Conservation (phyloP, 768 basidiomycete species). For the Trametes cubensis region DNA sequence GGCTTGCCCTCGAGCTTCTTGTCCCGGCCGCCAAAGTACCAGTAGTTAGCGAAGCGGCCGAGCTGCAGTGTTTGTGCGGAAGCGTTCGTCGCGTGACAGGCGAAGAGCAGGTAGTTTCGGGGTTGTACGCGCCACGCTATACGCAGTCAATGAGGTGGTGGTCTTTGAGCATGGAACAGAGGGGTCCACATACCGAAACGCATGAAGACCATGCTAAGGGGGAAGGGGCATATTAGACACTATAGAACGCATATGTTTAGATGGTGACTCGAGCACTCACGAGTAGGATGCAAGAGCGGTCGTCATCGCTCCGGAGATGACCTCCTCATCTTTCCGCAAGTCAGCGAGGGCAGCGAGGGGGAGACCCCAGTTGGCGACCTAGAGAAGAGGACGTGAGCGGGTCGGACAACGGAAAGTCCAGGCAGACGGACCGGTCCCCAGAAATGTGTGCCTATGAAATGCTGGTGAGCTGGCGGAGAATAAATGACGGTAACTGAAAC, state of each 20-base stretch:
- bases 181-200: conserved; percentile 68
- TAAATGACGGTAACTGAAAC: conserved; percentile 35
- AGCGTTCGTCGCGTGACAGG: conserved; percentile 90
- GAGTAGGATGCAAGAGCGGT: conserved; percentile 89
- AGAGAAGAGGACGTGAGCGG: conserved; percentile 18
- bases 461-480: conserved; percentile 24
- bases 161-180: not conserved
- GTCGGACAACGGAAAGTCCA: conserved; percentile 4
- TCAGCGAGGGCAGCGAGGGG: conserved; percentile 93
- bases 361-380: conserved; percentile 99
- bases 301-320: conserved; percentile 97
- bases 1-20: conserved; percentile 44
- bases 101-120: conserved; percentile 94
- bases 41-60: conserved; percentile 85
- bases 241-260: not conserved
- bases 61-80: conserved; percentile 86
- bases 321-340: conserved; percentile 90
- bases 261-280: conserved; percentile 81
- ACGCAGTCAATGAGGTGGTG: not conserved
- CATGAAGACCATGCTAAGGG: conserved; percentile 78
- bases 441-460: conserved; percentile 83
- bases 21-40: conserved; percentile 88
- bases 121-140: conserved; percentile 94
- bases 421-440: conserved; percentile 90
- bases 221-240: not conserved